Evolutionary conservation across 257 asterid genomes (phyloP), one percentile per base, ranked within the genome.

Genomic region (Petrea volubilis): DNA sequence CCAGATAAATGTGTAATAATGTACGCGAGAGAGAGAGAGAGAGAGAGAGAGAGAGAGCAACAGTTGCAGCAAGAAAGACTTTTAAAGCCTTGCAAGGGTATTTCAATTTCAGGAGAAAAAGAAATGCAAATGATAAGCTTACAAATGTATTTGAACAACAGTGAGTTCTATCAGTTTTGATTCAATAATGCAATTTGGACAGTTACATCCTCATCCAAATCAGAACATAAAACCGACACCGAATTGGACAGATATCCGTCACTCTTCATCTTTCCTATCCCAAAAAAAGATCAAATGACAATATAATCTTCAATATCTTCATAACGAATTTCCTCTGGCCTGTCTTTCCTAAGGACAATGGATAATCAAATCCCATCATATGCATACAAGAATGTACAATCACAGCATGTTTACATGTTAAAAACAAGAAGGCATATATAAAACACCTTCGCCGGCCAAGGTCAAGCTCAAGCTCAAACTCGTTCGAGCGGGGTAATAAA

Each of bases 311-410:
- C 71, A 60, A 12, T 41, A n/a, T 23, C 20, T 36, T 31, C 58
- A 40, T 44, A 41, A 25, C 53, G 60, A 75, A 52, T 51, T 52
- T 7, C 57, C 44, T 62, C 46, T 61, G 18, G 34, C 47, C n/a
- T 74, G 59, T 66, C 40, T 36, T 57, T 31, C 40, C n/a, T n/a
- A 20, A 41, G 64, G 67, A 52, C 49, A 69, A 70, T 8, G 44
- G 21, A 27, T 60, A 15, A 43, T 47, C 58, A 38, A 14, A 17
- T 47, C 55, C 78, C 67, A 60, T 40, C n/a, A n/a, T n/a, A 43
- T 46, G 41, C 74, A 70, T 49, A 70, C 75, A 47, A 74, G 15
- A 73, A 65, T 78, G 57, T 80, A 79, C 79, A 74, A 69, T 60
- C 58, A 77, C 29, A 33, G 41, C 49, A 41, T 27, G 14, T 58